Conservation (phyloP, 257 asterid genomes). For the Misopates orontium region DNA sequence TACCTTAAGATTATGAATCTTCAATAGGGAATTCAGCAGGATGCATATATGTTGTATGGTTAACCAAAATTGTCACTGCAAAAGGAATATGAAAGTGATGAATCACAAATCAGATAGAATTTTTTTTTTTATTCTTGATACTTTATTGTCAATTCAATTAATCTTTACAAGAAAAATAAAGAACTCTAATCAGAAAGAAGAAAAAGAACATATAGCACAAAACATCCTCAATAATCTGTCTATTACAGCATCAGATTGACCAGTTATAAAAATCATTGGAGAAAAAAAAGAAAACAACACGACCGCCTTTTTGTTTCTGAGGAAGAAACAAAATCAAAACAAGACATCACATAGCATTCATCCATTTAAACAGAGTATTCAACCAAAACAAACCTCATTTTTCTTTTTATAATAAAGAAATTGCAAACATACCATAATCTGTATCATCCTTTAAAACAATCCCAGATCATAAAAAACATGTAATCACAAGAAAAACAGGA, state of each 20-base stretch:
- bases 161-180: neutral
- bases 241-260: too few species aligned
- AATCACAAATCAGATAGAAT: neutral
- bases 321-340: too few species aligned
- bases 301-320: too few species aligned
- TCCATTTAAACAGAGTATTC: conserved; percentile 12
- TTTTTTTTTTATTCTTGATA: too few species aligned
- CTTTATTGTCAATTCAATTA: too few species aligned
- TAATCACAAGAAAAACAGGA: conserved; percentile 14
- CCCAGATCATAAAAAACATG: conserved; percentile 22
- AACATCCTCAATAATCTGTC: too few species aligned
- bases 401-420: too few species aligned
- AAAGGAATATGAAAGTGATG: neutral
- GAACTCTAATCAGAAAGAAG: neutral
- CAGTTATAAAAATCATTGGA: too few species aligned
- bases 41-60: neutral
- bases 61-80: neutral
- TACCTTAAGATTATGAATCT: conserved; percentile 21
- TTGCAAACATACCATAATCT: too few species aligned
- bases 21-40: neutral
- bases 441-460: neutral
- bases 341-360: neutral
- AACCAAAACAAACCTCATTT: too few species aligned
- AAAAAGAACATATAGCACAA: conserved; percentile 4
- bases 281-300: too few species aligned